Base-by-base conservation (phyloP, 805 yeast genomes). In the Wickerhamiella hasegawae region DNA sequence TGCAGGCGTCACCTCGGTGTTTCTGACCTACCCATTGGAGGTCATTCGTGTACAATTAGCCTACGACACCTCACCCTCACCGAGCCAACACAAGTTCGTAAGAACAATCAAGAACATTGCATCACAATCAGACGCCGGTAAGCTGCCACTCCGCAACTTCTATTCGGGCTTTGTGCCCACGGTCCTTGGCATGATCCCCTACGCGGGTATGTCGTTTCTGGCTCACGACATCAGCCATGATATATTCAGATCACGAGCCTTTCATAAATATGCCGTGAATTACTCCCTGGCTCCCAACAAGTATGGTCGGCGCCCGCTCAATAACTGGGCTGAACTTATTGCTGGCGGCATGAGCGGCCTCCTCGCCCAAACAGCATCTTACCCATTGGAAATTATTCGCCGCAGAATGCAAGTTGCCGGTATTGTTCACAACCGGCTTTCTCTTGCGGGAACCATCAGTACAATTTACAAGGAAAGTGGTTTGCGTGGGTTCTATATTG, bases 321-420 rank as follows among this genome's bases (percentile, higher is more conserved):
- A 65, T 43, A 79, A 83, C 1, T 82, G 93, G 83, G 97, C 97
- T 2, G 96, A 90, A 60, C 64, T 90, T 32, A 51, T 72, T 3
- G 94, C 97, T 4, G 98, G 98, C 37, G 98, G 97, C 1, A 48
- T 80, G n/a, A 93, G 96, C 1, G 98, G 98, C 10, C 71, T 87
- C 76, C 66, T 73, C 25, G 82, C 97, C 2, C 98, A 90, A 56
- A 83, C 96, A 1, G 92, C 97, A 0, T 87, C 94, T 4, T 90
- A 90, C 52, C 98, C 98, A 2, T 78, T 90, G 46, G 99, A 90
- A 58, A 94, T 90, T 27, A 71, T 90, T 17, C 67, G 98, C 52
- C 69, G 99, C 55, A 66, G 97, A 48, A 75, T 90, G 81, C 99
- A 90, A 59, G 98, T 90, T 36, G 19, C 31, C 30, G 28, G 38